phyloP scores from a whole-genome alignment of 176 grass and related monocot genomes.

The Oryza glumipatula region DNA sequence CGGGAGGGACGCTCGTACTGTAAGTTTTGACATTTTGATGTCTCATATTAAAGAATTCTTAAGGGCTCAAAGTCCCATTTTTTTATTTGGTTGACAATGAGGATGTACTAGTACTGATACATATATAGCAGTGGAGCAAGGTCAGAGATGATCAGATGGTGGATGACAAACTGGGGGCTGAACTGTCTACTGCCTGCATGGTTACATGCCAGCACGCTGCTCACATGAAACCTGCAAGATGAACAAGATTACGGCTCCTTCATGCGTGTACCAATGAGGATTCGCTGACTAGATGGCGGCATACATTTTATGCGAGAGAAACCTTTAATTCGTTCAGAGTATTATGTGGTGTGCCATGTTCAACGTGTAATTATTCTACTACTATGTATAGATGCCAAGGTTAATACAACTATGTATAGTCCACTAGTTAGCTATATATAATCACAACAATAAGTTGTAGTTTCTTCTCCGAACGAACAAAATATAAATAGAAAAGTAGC shows the following conservation, averaged over 20 bases:
- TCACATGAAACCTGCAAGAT: slow-evolving; percentile 15
- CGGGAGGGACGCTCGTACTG: not conserved
- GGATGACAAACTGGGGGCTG: not conserved
- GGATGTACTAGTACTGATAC: not conserved
- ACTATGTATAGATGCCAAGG: not conserved
- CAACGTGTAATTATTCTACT: not conserved
- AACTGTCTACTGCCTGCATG: not conserved
- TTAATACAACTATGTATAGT: not conserved
- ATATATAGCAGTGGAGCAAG: not conserved
- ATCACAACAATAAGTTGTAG: not conserved
- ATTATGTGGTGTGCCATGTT: not conserved
- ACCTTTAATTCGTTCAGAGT: not conserved
- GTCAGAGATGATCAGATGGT: not conserved
- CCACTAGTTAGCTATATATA: too few relatives aligned
- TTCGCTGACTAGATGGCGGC: slow-evolving; percentile 22
- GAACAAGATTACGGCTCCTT: not conserved
- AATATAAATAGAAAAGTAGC: not conserved
- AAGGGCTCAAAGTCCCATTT: not conserved
- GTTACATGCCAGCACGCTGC: slow-evolving; percentile 12
- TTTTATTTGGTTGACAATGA: slow-evolving; percentile 20
- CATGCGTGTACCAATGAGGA: slow-evolving; percentile 31
- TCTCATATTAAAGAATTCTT: not conserved
- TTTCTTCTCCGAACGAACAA: not conserved
- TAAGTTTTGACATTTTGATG: slow-evolving; percentile 42
- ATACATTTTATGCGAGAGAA: not conserved